Evolutionary conservation across 371 early-diverging fungal species (phyloP).

Genomic region (Batrachochytrium dendrobatidis): DNA sequence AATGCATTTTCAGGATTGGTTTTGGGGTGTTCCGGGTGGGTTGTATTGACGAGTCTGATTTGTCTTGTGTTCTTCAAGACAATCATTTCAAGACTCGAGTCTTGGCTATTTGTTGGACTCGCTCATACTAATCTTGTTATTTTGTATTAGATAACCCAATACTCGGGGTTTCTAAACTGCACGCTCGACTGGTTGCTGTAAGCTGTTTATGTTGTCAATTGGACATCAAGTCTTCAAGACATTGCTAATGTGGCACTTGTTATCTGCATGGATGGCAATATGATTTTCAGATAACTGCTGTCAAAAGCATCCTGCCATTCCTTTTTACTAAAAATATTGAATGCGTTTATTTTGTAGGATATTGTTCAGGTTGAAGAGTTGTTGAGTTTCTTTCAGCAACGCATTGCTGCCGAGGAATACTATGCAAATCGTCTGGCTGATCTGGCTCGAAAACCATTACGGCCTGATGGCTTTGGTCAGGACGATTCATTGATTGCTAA

Average conservation of each 20-base stretch:
- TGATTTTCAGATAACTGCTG: background rate
- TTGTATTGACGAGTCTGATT: background rate
- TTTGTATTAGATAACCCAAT: constrained; percentile 18
- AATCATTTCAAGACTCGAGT: too few relatives aligned
- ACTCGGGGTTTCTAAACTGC: constrained; percentile 20
- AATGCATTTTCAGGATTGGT: constrained; percentile 28
- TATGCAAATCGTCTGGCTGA: constrained; percentile 22
- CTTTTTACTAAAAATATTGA: too few relatives aligned
- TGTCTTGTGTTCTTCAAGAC: too few relatives aligned
- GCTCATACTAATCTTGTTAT: background rate
- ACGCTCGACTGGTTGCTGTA: constrained; percentile 16
- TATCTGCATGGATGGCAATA: too few relatives aligned
- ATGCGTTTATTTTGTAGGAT: constrained; percentile 14
- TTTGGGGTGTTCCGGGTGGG: constrained; percentile 27
- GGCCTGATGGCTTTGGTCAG: constrained; percentile 14
- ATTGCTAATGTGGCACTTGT: too few relatives aligned
- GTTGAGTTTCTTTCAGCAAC: background rate
- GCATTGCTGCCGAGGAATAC: constrained; percentile 17
- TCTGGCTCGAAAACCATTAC: constrained; percentile 3
- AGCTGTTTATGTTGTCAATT: background rate
- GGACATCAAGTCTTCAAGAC: too few relatives aligned
- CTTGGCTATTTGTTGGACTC: too few relatives aligned
- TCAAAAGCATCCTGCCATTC: background rate
- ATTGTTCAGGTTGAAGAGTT: constrained; percentile 26
- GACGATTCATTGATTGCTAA: constrained; percentile 16